Conservation (phyloP, 2,329 filamentous ascomycete species). For the Sphaerulina musiva region DNA sequence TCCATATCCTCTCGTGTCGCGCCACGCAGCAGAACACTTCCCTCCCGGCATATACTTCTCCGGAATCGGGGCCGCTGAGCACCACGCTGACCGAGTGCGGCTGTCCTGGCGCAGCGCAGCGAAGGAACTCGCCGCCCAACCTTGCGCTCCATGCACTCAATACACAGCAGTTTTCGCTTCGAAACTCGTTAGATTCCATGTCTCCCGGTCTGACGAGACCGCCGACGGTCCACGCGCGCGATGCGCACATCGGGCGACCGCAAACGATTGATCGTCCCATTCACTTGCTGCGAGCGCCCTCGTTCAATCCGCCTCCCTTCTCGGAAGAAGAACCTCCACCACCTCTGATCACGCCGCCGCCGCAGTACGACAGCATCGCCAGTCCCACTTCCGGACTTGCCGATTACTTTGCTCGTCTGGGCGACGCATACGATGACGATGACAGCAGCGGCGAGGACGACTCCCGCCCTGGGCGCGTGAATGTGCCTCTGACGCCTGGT, state of each 20-base stretch:
- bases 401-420: slow-evolving; percentile 79
- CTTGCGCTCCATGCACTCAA: slow-evolving; percentile 53
- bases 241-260: slow-evolving; percentile 22
- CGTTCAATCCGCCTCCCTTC: slow-evolving; percentile 82
- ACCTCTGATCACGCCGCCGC: slow-evolving; percentile 70
- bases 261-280: slow-evolving; percentile 58
- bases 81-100: slow-evolving; percentile 50
- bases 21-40: slow-evolving; percentile 87
- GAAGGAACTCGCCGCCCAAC: slow-evolving; percentile 45
- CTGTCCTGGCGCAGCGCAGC: slow-evolving; percentile 58
- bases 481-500: slow-evolving; percentile 58
- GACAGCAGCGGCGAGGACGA: slow-evolving; percentile 30
- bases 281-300: slow-evolving; percentile 74
- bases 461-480: slow-evolving; percentile 37
- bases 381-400: slow-evolving; percentile 65
- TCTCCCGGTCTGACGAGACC: slow-evolving; percentile 48
- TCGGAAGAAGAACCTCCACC: slow-evolving; percentile 73
- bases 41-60: slow-evolving; percentile 69
- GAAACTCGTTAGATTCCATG: slow-evolving; percentile 4
- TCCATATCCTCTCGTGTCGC: slow-evolving; percentile 86
- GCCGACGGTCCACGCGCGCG: slow-evolving; percentile 36
- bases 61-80: slow-evolving; percentile 29
- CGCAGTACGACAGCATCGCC: slow-evolving; percentile 74
- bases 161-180: slow-evolving; percentile 19
- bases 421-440: slow-evolving; percentile 53